Percentiles rank a stretch among this genome's conserved stretches.
Evolutionary conservation across 345 rosid genomes (phyloP).

Genomic region (Murraya koenigii): DNA sequence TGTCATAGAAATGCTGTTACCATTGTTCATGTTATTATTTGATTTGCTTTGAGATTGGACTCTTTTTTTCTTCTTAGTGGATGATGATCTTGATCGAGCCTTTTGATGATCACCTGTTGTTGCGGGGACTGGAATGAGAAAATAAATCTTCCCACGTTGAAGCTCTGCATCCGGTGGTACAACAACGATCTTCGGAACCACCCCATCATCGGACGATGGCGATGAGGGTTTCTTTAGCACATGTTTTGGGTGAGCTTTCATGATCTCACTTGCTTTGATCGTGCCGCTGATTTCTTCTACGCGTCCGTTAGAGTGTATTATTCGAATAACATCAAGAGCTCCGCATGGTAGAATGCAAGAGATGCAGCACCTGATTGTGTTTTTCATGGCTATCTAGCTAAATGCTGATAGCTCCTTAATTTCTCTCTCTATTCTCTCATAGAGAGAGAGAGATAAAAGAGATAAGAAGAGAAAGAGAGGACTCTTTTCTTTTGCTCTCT

Average conservation of each 20-base stretch:
- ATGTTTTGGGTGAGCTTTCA: conserved; percentile 82
- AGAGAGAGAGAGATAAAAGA: conserved; percentile 7
- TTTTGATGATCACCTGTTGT: conserved; percentile 23
- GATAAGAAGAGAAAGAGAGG: conserved; percentile 7
- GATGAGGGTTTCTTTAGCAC: conserved; percentile 81
- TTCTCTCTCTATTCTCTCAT: conserved; percentile 20
- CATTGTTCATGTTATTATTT: background rate
- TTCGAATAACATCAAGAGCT: conserved; percentile 86
- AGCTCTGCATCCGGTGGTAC: conserved; percentile 94
- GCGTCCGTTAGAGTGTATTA: conserved; percentile 83
- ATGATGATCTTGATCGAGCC: conserved; percentile 26
- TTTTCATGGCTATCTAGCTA: conserved; percentile 56
- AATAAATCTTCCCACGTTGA: conserved; percentile 91
- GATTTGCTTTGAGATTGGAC: background rate
- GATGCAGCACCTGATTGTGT: conserved; percentile 88
- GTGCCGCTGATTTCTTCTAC: conserved; percentile 93
- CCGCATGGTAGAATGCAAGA: conserved; percentile 99
- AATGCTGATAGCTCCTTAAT: background rate
- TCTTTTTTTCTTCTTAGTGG: conserved; percentile 26
- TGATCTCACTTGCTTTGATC: conserved; percentile 72
- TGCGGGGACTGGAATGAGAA: conserved; percentile 69
- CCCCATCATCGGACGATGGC: conserved; percentile 43
- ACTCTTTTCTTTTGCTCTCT: conserved; percentile 13
- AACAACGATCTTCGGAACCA: conserved; percentile 69
- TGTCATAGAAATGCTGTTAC: conserved; percentile 26